These are phyloP conservation scores for Daldinia sp. DNA, from an alignment of 2,329 filamentous ascomycete species.

Conservation along the genomic window DNA sequence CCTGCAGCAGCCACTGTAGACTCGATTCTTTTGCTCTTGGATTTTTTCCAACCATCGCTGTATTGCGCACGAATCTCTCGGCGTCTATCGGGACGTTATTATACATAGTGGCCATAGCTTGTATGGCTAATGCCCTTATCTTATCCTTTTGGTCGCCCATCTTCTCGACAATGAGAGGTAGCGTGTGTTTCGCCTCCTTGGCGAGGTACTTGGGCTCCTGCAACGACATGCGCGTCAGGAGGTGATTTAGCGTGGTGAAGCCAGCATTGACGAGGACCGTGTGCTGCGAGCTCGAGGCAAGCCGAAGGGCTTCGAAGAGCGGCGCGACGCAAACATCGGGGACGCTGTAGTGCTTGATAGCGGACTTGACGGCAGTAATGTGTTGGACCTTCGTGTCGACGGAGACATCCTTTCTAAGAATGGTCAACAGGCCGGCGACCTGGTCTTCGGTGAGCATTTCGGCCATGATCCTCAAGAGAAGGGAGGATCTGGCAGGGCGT, in stretches of 20 bases:
- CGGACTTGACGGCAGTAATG: conserved; percentile 82
- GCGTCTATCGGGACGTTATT: conserved; percentile 76
- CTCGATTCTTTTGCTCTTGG: conserved; percentile 85
- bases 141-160: conserved; percentile 91
- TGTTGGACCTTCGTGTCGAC: conserved; percentile 78
- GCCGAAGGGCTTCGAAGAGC: conserved; percentile 85
- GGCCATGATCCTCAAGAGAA: conserved; percentile 56
- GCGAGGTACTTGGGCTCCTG: conserved; percentile 82
- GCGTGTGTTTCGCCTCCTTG: conserved; percentile 76
- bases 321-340: conserved; percentile 77
- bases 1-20: conserved; percentile 86
- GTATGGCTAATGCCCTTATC: conserved; percentile 78
- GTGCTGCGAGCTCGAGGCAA: conserved; percentile 81
- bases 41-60: conserved; percentile 83
- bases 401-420: conserved; percentile 71
- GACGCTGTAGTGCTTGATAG: conserved; percentile 93
- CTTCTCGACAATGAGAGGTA: conserved; percentile 83
- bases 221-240: conserved; percentile 85
- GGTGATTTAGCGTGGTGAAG: conserved; percentile 88
- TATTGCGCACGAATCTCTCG: conserved; percentile 82
- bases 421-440: conserved; percentile 65
- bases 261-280: conserved; percentile 82
- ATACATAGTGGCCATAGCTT: conserved; percentile 83
- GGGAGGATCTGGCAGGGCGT: conserved; percentile 46
- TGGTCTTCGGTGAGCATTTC: conserved; percentile 71